Conservation (phyloP, 768 basidiomycete species). For the Xerocomellus chrysenteron region DNA sequence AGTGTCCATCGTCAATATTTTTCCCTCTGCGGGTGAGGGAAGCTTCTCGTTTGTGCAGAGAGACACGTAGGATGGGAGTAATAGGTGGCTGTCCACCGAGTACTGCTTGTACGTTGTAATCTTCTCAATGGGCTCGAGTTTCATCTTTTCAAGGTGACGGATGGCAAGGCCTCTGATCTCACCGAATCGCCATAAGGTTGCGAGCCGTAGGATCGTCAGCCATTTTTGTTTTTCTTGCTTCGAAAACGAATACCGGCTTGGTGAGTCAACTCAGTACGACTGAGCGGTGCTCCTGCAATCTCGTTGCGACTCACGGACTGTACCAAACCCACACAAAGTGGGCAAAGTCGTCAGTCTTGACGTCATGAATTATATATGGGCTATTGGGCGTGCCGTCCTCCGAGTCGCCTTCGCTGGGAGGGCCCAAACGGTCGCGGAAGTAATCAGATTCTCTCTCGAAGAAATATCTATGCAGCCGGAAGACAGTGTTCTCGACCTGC, state of each 20-base stretch:
- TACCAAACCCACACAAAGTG: constrained; percentile 56
- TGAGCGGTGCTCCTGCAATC: neutral
- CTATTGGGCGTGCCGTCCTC: neutral
- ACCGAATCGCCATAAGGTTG: constrained; percentile 53
- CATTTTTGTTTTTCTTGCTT: constrained; percentile 51
- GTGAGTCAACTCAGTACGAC: neutral
- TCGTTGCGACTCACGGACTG: constrained; percentile 31
- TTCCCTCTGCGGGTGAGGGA: constrained; percentile 53
- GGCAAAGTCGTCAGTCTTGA: constrained; percentile 41
- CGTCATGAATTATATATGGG: constrained; percentile 22
- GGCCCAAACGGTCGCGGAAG: constrained; percentile 29
- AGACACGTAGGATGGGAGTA: constrained; percentile 51
- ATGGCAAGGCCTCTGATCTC: constrained; percentile 52
- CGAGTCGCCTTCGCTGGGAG: neutral
- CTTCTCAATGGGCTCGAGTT: constrained; percentile 49
- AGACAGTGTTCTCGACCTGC: constrained; percentile 36
- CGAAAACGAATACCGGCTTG: constrained; percentile 56
- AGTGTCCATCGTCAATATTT: constrained; percentile 55
- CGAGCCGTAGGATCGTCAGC: constrained; percentile 52
- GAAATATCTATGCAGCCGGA: constrained; percentile 37
- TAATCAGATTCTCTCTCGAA: constrained; percentile 37
- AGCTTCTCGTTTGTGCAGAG: constrained; percentile 54
- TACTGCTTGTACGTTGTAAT: constrained; percentile 57
- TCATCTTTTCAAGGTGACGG: constrained; percentile 51
- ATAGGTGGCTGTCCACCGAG: constrained; percentile 45